A percentile compares a stretch with the other conserved stretches of the same genome.
phyloP scores from a whole-genome alignment of 2,329 filamentous ascomycete genomes.

The Cyphellophora attinorum region DNA sequence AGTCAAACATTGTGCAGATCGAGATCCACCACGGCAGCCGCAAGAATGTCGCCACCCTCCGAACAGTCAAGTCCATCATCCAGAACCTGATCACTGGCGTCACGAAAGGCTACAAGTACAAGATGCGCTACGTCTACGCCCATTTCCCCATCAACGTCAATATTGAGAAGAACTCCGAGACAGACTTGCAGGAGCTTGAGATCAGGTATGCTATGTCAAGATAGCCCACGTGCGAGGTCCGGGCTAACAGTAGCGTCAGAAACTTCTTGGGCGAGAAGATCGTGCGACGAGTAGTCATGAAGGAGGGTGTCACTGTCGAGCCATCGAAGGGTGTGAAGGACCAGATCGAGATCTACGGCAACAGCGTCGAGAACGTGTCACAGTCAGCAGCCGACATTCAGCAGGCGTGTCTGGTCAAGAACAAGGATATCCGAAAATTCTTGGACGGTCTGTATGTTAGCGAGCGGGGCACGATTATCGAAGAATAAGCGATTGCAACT shows the following conservation, averaged over 20 bases:
- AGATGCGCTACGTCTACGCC: conserved; percentile 99
- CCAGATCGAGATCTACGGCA: conserved; percentile 85
- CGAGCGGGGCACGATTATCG: conserved; percentile 90
- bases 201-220: conserved; percentile 87
- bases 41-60: conserved; percentile 96
- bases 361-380: conserved; percentile 94
- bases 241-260: no score
- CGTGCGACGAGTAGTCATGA: conserved; percentile 84
- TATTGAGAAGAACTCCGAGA: conserved; percentile 91
- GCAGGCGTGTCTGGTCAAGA: conserved; percentile 98
- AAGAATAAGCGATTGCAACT: conserved; percentile 30
- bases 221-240: no score
- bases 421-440: conserved; percentile 99
- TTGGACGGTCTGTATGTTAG: conserved; percentile 99
- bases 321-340: conserved; percentile 92
- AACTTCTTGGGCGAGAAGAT: conserved; percentile 99
- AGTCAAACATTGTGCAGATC: conserved; percentile 78
- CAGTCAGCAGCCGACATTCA: conserved; percentile 98
- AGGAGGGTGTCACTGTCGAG: conserved; percentile 80
- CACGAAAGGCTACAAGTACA: conserved; percentile 99
- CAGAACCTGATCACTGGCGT: conserved; percentile 98
- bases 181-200: conserved; percentile 81
- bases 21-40: conserved; percentile 97
- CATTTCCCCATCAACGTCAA: conserved; percentile 99
- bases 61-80: conserved; percentile 95